Conservation (phyloP, 306 rosid genomes). For the Dryas drummondii region DNA sequence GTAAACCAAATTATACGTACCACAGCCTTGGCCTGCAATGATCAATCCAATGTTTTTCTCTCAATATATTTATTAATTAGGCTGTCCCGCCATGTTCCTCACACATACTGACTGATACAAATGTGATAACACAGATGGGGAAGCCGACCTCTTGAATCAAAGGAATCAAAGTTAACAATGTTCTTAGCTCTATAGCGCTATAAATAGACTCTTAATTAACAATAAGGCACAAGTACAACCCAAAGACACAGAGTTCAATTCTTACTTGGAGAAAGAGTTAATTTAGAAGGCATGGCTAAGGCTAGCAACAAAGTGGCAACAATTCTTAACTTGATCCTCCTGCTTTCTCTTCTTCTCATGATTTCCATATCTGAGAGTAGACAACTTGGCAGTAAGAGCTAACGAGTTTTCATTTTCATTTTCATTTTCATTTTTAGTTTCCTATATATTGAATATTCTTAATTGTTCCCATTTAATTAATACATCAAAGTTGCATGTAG, state of each 20-base stretch:
- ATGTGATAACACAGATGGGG: background rate
- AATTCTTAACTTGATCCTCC: constrained; percentile 8
- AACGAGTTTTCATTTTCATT: background rate
- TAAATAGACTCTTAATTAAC: background rate
- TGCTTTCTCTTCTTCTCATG: constrained; percentile 10
- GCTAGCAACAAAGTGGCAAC: background rate
- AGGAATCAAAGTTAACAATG: background rate
- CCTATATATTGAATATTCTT: background rate
- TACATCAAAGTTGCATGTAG: background rate
- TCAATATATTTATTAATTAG: too few species aligned
- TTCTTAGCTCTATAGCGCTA: background rate
- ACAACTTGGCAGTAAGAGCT: constrained; percentile 11
- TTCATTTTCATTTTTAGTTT: background rate
- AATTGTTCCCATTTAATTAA: background rate
- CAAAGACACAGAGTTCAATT: background rate
- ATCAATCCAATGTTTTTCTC: too few species aligned
- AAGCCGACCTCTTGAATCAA: constrained; percentile 2
- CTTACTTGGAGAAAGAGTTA: background rate
- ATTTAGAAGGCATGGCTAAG: constrained; percentile 6
- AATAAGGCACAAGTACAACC: background rate
- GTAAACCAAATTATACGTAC: too few species aligned
- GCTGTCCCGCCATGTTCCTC: too few species aligned
- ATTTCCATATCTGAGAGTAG: constrained; percentile 11
- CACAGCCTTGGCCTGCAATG: too few species aligned
- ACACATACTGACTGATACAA: too few species aligned